phyloP scores from a whole-genome alignment of 441 rosid genomes.

The Capsella rubella region DNA sequence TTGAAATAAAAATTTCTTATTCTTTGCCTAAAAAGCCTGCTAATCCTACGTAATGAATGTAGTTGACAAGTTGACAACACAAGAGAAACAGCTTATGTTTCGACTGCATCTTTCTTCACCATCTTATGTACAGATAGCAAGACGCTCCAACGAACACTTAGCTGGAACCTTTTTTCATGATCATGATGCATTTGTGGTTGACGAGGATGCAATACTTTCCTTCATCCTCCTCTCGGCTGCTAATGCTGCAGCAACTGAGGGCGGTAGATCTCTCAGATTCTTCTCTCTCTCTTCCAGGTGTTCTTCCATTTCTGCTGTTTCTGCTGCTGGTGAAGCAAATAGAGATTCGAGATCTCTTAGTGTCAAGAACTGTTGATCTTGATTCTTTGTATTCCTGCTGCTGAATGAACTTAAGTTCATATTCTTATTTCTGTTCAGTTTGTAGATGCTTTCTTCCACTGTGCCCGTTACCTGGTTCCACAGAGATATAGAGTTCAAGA shows the following conservation, averaged over 20 bases:
- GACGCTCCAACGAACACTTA: constrained; percentile 42
- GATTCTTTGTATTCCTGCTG: constrained; percentile 89
- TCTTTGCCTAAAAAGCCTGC: constrained; percentile 15
- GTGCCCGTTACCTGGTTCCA: constrained; percentile 71
- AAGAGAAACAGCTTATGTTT: constrained; percentile 7
- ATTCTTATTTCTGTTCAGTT: constrained; percentile 83
- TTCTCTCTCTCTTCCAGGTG: constrained; percentile 47
- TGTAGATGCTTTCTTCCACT: constrained; percentile 93
- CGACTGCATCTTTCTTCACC: constrained; percentile 29
- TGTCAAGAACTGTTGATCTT: constrained; percentile 82
- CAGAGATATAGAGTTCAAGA: constrained; percentile 23
- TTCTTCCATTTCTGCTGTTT: constrained; percentile 49
- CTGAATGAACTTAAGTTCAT: constrained; percentile 59
- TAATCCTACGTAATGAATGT: constrained; percentile 11
- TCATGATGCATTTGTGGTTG: constrained; percentile 31
- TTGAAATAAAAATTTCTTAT: background rate
- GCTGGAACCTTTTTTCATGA: constrained; percentile 9
- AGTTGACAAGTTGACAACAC: background rate
- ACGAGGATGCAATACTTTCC: constrained; percentile 44
- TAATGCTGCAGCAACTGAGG: constrained; percentile 80
- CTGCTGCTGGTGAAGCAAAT: constrained; percentile 54
- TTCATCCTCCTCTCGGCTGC: constrained; percentile 92
- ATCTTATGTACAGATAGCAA: constrained; percentile 56
- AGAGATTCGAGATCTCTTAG: constrained; percentile 84
- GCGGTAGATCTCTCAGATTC: constrained; percentile 77